Percentiles rank a stretch among this genome's conserved stretches.
These are phyloP conservation scores for Cotoneaster glaucophyllus DNA, from an alignment of 306 rosid species.

Conservation along the genomic window DNA sequence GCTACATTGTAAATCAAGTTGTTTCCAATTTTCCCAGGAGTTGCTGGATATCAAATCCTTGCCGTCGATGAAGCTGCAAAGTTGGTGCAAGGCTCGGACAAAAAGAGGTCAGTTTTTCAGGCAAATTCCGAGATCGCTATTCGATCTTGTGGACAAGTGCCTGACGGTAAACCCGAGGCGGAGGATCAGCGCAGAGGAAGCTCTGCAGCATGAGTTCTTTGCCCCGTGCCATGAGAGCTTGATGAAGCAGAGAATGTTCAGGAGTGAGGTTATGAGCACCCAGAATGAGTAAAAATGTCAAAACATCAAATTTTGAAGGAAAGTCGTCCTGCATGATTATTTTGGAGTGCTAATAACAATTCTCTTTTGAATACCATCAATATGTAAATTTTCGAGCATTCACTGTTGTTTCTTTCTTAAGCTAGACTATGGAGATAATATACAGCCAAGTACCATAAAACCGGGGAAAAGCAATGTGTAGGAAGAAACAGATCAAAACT, in stretches of 20 bases:
- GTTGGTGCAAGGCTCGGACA: slow-evolving; percentile 26
- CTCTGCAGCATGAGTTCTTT: slow-evolving; percentile 30
- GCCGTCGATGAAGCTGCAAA: slow-evolving; percentile 17
- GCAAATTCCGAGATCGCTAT: slow-evolving; percentile 24
- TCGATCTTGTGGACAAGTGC: slow-evolving; percentile 31
- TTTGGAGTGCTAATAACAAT: no score
- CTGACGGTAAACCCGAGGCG: slow-evolving; percentile 28
- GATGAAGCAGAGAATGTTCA: slow-evolving; percentile 25
- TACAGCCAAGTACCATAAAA: not conserved
- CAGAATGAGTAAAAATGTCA: not conserved
- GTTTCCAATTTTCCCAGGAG: slow-evolving; percentile 13
- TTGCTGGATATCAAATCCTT: slow-evolving; percentile 18
- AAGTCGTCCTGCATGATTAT: no score
- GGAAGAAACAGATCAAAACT: slow-evolving; percentile 1
- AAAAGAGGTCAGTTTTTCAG: slow-evolving; percentile 21
- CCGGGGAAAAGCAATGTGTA: not conserved
- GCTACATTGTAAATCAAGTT: not conserved
- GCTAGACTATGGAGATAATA: not conserved
- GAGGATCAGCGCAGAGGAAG: slow-evolving; percentile 34
- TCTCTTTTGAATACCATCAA: not conserved
- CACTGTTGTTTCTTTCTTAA: not conserved
- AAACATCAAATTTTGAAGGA: not conserved
- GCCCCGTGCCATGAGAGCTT: slow-evolving; percentile 27
- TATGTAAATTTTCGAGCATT: not conserved
- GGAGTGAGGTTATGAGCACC: not conserved